These are phyloP conservation scores for Diaporthe ilicicola DNA, from an alignment of 2,329 filamentous ascomycete species.

Conservation along the genomic window DNA sequence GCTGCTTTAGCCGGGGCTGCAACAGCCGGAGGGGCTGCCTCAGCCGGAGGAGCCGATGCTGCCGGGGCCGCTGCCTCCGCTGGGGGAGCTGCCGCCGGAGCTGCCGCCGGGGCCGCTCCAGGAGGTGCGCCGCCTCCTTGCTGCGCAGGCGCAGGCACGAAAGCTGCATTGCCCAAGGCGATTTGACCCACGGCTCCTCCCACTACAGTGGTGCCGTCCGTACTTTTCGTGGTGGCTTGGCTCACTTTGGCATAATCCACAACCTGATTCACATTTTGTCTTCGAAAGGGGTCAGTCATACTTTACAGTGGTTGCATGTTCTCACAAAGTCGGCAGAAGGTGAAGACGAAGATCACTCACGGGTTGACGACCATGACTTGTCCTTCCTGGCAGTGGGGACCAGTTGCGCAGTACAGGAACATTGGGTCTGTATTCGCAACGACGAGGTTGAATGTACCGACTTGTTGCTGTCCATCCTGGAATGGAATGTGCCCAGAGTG, in stretches of 20 bases:
- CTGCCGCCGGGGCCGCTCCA: neutral
- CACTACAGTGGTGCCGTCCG: neutral
- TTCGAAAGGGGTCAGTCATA: neutral
- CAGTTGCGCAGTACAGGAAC: conserved; percentile 60
- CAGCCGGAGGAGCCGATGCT: neutral
- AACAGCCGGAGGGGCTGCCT: neutral
- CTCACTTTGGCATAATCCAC: conserved; percentile 20
- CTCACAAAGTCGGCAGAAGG: too few species aligned
- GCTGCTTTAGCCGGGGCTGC: neutral
- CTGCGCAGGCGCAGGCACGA: conserved; percentile 1
- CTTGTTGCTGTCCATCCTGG: conserved; percentile 42
- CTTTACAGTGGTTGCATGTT: neutral
- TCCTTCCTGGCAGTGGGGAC: conserved; percentile 57
- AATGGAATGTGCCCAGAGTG: conserved; percentile 54
- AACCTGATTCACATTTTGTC: conserved; percentile 20
- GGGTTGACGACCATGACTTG: conserved; percentile 60
- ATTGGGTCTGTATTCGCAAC: conserved; percentile 55
- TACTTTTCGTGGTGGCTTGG: conserved; percentile 9
- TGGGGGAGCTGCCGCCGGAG: neutral
- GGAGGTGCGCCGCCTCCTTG: neutral
- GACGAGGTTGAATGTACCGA: conserved; percentile 57
- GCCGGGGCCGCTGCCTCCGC: neutral
- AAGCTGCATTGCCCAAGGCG: conserved; percentile 1
- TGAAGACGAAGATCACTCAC: neutral
- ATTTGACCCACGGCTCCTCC: neutral